Evolutionary conservation across 345 rosid species (phyloP).

Genomic region (Eucalyptus tenuipes): DNA sequence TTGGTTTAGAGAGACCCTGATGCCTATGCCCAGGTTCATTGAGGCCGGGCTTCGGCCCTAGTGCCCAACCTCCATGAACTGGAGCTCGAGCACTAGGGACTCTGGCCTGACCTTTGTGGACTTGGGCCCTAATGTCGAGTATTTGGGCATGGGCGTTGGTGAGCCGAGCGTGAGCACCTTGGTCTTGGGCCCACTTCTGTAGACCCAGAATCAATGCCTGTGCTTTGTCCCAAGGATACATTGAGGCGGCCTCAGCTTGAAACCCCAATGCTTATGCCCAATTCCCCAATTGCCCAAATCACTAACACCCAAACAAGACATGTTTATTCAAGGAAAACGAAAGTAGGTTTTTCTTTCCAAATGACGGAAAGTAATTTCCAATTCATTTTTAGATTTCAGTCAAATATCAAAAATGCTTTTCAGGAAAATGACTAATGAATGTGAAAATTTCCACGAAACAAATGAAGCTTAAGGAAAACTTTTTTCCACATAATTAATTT

Average conservation of each 20-base stretch:
- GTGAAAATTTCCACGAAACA: neutral
- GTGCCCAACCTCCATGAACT: too few species aligned
- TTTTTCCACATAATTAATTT: neutral
- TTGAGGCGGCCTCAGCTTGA: neutral
- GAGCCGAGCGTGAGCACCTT: too few species aligned
- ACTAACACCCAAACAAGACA: neutral
- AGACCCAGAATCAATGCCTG: too few species aligned
- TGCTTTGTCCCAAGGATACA: neutral
- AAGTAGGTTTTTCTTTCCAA: neutral
- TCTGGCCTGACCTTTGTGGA: too few species aligned
- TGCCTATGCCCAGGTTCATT: too few species aligned
- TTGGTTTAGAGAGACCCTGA: neutral
- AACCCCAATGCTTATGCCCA: neutral
- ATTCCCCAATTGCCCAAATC: neutral
- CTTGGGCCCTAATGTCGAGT: too few species aligned
- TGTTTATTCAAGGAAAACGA: neutral
- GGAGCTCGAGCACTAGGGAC: too few species aligned
- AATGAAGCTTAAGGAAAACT: neutral
- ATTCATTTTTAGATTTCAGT: neutral
- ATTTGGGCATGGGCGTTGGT: neutral
- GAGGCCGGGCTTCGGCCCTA: too few species aligned
- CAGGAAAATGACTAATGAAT: neutral
- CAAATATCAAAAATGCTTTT: neutral
- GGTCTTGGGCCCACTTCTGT: too few species aligned
- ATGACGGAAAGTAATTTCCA: neutral